Conservation (phyloP, 345 rosid genomes). For the Brassica nigra region DNA sequence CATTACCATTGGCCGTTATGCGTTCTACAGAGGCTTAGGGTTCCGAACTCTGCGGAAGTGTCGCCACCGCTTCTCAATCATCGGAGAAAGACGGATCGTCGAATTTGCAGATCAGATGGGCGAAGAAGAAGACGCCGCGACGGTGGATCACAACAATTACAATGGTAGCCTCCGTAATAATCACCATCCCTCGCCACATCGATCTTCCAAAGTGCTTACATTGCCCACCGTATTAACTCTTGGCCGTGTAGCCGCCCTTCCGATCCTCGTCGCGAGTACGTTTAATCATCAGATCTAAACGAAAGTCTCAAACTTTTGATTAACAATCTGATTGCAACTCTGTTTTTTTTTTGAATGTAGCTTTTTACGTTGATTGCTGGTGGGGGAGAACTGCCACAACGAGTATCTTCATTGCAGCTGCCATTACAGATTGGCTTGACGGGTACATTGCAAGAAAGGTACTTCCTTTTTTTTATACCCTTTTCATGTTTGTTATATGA, state of each 20-base stretch:
- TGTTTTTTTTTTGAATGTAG: slow-evolving; percentile 39
- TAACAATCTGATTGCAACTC: too few species aligned
- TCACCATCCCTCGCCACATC: slow-evolving; percentile 25
- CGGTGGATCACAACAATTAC: slow-evolving; percentile 36
- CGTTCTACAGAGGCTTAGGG: slow-evolving; percentile 37
- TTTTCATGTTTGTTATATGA: not conserved
- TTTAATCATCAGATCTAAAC: not conserved
- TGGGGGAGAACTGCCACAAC: slow-evolving; percentile 94
- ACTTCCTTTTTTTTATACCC: not conserved
- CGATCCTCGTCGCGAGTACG: slow-evolving; percentile 77
- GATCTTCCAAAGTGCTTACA: slow-evolving; percentile 65
- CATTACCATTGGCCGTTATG: slow-evolving; percentile 36
- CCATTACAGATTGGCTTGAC: slow-evolving; percentile 98
- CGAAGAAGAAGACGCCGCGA: slow-evolving; percentile 47
- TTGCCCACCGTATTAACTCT: slow-evolving; percentile 92
- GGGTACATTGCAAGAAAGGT: slow-evolving; percentile 98
- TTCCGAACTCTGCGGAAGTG: slow-evolving; percentile 34
- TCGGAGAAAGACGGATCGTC: slow-evolving; percentile 35
- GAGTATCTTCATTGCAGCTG: slow-evolving; percentile 84
- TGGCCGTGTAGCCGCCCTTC: slow-evolving; percentile 93
- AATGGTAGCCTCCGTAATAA: not conserved
- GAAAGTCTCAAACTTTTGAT: too few species aligned
- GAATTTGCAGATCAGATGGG: slow-evolving; percentile 54
- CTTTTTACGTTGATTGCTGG: slow-evolving; percentile 86
- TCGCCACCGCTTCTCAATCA: slow-evolving; percentile 38